These are phyloP conservation scores for Eustoma russellianum DNA, from an alignment of 257 asterid genomes.

Conservation along the genomic window DNA sequence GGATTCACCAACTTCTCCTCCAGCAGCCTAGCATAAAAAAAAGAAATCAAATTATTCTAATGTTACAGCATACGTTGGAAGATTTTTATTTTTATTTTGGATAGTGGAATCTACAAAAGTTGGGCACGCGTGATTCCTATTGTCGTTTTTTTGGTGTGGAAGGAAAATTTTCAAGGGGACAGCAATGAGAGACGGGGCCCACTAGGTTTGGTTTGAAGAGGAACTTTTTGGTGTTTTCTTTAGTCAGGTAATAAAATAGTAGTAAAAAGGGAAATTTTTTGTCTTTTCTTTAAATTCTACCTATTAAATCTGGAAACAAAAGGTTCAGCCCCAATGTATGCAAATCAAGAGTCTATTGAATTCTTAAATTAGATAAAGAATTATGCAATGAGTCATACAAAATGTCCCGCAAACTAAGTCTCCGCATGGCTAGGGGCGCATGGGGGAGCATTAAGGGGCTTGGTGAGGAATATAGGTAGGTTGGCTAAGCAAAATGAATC, in stretches of 20 bases:
- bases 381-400: no score
- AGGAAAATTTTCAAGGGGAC: slow-evolving; percentile 19
- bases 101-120: slow-evolving; percentile 46
- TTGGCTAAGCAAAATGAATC: no score
- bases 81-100: slow-evolving; percentile 2
- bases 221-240: background rate
- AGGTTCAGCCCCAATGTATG: no score
- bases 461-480: no score
- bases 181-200: slow-evolving; percentile 28
- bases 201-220: slow-evolving; percentile 23
- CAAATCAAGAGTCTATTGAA: no score
- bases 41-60: background rate
- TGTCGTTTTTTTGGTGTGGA: slow-evolving; percentile 15
- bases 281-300: background rate
- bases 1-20: slow-evolving; percentile 11
- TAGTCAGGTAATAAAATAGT: no score
- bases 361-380: no score
- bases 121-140: slow-evolving; percentile 84
- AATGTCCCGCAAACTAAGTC: no score
- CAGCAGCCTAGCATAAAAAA: background rate
- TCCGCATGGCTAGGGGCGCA: no score
- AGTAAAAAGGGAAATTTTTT: background rate
- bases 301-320: no score
- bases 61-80: background rate
- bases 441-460: no score